These are phyloP conservation scores for Penicillium verhagenii DNA, from an alignment of 495 filamentous ascomycete genomes.

Conservation along the genomic window DNA sequence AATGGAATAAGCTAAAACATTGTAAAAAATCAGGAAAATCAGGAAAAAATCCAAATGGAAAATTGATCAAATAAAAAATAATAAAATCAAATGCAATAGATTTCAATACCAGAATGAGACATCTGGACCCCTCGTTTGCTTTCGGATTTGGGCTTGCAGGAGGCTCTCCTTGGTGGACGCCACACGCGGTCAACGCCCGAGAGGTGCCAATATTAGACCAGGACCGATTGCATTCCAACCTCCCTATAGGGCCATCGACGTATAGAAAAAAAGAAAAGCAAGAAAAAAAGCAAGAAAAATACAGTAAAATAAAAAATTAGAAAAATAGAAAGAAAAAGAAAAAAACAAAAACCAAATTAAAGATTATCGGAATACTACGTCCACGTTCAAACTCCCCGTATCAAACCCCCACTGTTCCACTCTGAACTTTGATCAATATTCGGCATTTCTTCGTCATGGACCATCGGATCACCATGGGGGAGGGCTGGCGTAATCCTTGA, in stretches of 20 bases:
- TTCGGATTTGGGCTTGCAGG: not conserved
- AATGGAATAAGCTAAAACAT: not conserved
- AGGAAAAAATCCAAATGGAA: not conserved
- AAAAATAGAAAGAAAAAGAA: not conserved
- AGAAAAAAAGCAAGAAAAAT: not conserved
- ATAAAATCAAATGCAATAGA: not conserved
- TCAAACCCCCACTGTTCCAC: constrained; percentile 7
- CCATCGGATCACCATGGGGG: not conserved
- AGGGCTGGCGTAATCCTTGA: constrained; percentile 4
- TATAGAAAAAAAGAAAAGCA: not conserved
- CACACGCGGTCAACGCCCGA: constrained; percentile 3
- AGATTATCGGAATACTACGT: not conserved
- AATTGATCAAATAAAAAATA: not conserved
- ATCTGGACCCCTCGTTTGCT: constrained; percentile 6
- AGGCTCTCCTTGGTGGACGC: constrained; percentile 9
- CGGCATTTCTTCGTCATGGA: constrained; percentile 7
- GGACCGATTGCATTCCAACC: not conserved
- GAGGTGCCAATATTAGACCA: not conserved
- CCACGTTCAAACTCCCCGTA: not conserved
- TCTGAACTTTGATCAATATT: constrained; percentile 17
- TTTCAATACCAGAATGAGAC: constrained; percentile 1
- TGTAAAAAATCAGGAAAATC: not conserved
- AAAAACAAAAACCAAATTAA: not conserved
- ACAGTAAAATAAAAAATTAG: not conserved
- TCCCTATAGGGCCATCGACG: not conserved